Evolutionary conservation across 1,139 yeast species (phyloP).

Genomic region (Scheffersomyces segobiensis): DNA sequence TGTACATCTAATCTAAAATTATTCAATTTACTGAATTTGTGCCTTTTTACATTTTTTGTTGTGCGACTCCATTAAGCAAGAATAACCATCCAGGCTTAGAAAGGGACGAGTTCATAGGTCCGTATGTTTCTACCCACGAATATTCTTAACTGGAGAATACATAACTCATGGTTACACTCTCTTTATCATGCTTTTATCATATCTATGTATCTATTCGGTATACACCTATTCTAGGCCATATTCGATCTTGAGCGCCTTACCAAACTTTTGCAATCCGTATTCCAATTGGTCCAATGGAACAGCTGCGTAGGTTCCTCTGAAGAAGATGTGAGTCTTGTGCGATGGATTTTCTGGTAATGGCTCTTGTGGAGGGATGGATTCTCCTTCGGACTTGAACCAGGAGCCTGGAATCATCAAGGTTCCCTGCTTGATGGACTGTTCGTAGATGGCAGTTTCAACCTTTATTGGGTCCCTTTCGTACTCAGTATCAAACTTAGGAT

Average conservation of each 20-base stretch:
- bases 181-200: not conserved
- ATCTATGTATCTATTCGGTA: not conserved
- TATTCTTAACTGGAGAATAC: too few species aligned
- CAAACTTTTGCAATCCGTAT: conserved; percentile 64
- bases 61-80: not conserved
- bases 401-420: conserved; percentile 85
- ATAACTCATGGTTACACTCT: not conserved
- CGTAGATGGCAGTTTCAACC: conserved; percentile 67
- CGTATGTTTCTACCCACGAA: too few species aligned
- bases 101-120: too few species aligned
- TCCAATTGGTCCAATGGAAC: conserved; percentile 65
- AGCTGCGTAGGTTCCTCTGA: conserved; percentile 91
- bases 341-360: conserved; percentile 32
- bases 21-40: not conserved
- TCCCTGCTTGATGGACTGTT: conserved; percentile 63
- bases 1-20: not conserved
- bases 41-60: too few species aligned
- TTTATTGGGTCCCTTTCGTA: conserved; percentile 51
- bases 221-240: conserved; percentile 22
- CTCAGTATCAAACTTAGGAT: conserved; percentile 65
- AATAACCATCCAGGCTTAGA: too few species aligned
- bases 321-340: conserved; percentile 54
- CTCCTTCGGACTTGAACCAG: conserved; percentile 67
- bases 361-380: conserved; percentile 52
- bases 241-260: conserved; percentile 54